phyloP scores from a whole-genome alignment of 208 protist genomes.

The Baffinella frigidus region DNA sequence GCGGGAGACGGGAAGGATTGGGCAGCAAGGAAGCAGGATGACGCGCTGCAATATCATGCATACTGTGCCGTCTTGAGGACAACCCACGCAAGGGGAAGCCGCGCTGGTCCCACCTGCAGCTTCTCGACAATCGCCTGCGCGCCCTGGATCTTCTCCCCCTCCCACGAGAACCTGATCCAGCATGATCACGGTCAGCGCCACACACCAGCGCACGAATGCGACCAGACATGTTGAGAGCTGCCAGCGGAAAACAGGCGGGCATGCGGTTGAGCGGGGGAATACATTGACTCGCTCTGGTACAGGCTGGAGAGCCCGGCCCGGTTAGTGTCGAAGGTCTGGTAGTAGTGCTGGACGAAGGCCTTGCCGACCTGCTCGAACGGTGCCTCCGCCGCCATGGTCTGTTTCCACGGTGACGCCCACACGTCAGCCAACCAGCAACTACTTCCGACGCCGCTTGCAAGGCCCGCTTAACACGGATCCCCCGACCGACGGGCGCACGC shows the following conservation, averaged over 20 bases:
- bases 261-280: background rate
- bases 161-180: conserved; percentile 4
- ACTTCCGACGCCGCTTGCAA: too few relatives aligned
- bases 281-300: conserved; percentile 42
- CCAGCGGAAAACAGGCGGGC: background rate
- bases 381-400: background rate
- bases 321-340: conserved; percentile 42
- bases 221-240: too few relatives aligned
- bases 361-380: conserved; percentile 13
- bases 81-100: background rate
- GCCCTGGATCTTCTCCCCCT: conserved; percentile 27
- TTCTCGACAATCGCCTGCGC: background rate
- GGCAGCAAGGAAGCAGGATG: too few relatives aligned
- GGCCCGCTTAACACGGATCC: too few relatives aligned
- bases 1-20: too few relatives aligned
- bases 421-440: too few relatives aligned
- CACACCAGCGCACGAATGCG: too few relatives aligned
- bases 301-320: background rate
- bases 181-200: background rate
- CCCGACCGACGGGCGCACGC: too few relatives aligned
- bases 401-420: too few relatives aligned
- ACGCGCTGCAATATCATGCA: too few relatives aligned
- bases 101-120: background rate
- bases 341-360: conserved; percentile 37
- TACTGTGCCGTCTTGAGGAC: too few relatives aligned